A percentile compares a stretch with the other conserved stretches of the same genome.
phyloP scores from a whole-genome alignment of 495 filamentous ascomycete genomes.

The Hapsidospora chrysogenum region DNA sequence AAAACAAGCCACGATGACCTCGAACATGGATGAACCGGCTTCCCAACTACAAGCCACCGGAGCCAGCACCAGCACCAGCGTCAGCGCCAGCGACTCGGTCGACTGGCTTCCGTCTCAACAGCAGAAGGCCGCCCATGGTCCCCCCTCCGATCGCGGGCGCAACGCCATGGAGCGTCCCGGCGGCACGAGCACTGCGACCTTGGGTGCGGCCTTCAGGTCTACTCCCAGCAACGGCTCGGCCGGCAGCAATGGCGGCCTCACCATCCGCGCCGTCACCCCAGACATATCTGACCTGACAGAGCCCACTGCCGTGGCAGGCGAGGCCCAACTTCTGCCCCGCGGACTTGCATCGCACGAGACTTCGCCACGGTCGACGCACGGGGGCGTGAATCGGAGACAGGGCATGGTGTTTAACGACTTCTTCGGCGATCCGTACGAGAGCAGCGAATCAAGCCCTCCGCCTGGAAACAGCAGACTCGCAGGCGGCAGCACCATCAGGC shows the following conservation, averaged over 20 bases:
- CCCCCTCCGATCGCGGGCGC: neutral
- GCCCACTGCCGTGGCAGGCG: too few relatives aligned
- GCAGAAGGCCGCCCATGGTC: too few relatives aligned
- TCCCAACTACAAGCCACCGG: too few relatives aligned
- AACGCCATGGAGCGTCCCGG: neutral
- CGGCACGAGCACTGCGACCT: too few relatives aligned
- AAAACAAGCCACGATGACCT: too few relatives aligned
- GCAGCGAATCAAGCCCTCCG: conserved; percentile 9
- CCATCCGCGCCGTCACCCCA: conserved; percentile 36
- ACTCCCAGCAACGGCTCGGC: too few relatives aligned
- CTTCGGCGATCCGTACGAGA: conserved; percentile 21
- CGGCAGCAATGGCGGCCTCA: conserved; percentile 10
- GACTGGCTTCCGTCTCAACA: too few relatives aligned
- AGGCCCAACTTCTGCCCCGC: too few relatives aligned
- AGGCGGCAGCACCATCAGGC: conserved; percentile 14
- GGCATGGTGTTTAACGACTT: conserved; percentile 35
- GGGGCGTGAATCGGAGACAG: conserved; percentile 22
- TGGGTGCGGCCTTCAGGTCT: too few relatives aligned
- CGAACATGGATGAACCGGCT: too few relatives aligned
- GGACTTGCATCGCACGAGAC: conserved; percentile 19
- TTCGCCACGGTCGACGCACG: conserved; percentile 26
- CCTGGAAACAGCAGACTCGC: conserved; percentile 4
- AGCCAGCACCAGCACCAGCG: neutral
- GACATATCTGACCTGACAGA: conserved; percentile 22
- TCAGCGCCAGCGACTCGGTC: conserved; percentile 7